Percentiles rank a stretch among this genome's conserved stretches.
phyloP scores from a whole-genome alignment of 1,284 basidiomycete genomes.

The Cutaneotrichosporon arboriforme region DNA sequence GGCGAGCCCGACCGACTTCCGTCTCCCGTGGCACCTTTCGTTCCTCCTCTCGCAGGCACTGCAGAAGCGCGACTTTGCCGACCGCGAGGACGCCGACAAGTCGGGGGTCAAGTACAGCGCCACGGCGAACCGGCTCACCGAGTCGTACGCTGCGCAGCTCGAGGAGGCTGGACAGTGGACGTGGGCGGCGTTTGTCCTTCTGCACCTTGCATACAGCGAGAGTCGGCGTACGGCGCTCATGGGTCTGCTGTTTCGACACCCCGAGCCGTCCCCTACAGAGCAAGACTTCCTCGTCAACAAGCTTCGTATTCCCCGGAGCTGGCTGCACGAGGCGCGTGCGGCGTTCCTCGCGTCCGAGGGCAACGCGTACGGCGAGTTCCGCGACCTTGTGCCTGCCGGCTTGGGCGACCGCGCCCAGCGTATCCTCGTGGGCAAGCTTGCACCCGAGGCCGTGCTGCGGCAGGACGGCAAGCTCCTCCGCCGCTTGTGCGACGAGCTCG shows the following conservation, averaged over 20 bases:
- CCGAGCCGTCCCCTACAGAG: conserved; percentile 63
- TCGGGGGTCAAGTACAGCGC: conserved; percentile 62
- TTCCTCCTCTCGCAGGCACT: conserved; percentile 78
- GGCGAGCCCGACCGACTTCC: conserved; percentile 69
- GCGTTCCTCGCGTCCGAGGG: conserved; percentile 44
- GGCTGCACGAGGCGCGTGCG: conserved; percentile 67
- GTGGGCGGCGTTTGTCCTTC: conserved; percentile 80
- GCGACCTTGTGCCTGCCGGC: conserved; percentile 66
- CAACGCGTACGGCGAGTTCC: conserved; percentile 69
- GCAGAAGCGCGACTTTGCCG: conserved; percentile 74
- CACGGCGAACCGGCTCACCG: conserved; percentile 74
- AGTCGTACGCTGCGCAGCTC: conserved; percentile 79
- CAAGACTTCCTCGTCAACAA: conserved; percentile 68
- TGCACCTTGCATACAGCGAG: conserved; percentile 74
- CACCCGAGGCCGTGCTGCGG: conserved; percentile 80
- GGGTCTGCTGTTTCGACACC: conserved; percentile 71
- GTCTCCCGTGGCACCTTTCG: conserved; percentile 90
- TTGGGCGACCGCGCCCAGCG: conserved; percentile 71
- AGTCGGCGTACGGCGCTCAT: conserved; percentile 74
- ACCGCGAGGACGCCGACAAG: conserved; percentile 57
- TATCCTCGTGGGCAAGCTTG: conserved; percentile 73
- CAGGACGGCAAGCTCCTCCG: conserved; percentile 69
- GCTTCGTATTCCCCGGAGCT: conserved; percentile 71
- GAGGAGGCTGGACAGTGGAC: conserved; percentile 75
- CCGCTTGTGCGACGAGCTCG: conserved; percentile 66